Evolutionary conservation across 208 protist species (phyloP).

Genomic region (Novymonas esmeraldas): DNA sequence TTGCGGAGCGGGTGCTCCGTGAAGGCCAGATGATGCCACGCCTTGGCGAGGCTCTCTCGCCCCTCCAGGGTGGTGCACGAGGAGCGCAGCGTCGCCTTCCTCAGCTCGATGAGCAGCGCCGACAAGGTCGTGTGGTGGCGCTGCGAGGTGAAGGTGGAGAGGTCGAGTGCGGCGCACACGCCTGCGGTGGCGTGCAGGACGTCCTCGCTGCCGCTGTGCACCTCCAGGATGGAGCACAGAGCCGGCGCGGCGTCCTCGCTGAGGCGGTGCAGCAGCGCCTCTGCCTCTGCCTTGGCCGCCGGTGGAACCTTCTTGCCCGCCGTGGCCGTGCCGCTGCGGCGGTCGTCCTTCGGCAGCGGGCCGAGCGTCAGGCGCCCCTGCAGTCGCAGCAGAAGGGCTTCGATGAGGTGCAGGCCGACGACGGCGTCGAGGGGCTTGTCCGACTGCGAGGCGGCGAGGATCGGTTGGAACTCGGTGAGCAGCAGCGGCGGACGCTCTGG

Average conservation of each 20-base stretch:
- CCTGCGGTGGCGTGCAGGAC: slow-evolving; percentile 51
- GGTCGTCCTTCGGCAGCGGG: slow-evolving; percentile 68
- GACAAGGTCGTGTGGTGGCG: slow-evolving; percentile 45
- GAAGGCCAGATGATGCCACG: slow-evolving; percentile 69
- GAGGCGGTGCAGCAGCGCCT: slow-evolving; percentile 41
- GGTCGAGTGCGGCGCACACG: slow-evolving; percentile 56
- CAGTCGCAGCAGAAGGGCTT: slow-evolving; percentile 64
- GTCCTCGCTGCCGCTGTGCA: slow-evolving; percentile 47
- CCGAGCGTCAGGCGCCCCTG: slow-evolving; percentile 52
- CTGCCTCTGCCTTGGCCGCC: slow-evolving; percentile 25
- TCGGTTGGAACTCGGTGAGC: slow-evolving; percentile 56
- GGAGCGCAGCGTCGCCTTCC: slow-evolving; percentile 48
- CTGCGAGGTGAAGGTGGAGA: slow-evolving; percentile 57
- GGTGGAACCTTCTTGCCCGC: slow-evolving; percentile 16
- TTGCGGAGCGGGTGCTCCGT: slow-evolving; percentile 63
- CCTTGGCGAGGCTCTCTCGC: slow-evolving; percentile 45
- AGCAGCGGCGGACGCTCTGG: slow-evolving; percentile 62
- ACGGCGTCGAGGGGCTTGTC: slow-evolving; percentile 52
- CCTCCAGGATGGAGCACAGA: slow-evolving; percentile 53
- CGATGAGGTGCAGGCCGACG: slow-evolving; percentile 55
- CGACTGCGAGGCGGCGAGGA: slow-evolving; percentile 46
- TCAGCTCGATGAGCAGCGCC: slow-evolving; percentile 57
- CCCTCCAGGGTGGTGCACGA: slow-evolving; percentile 27
- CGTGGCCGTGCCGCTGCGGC: slow-evolving; percentile 15
- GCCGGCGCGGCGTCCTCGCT: slow-evolving; percentile 53